phyloP scores from a whole-genome alignment of 257 asterid genomes.

The Solanum arcanum region DNA sequence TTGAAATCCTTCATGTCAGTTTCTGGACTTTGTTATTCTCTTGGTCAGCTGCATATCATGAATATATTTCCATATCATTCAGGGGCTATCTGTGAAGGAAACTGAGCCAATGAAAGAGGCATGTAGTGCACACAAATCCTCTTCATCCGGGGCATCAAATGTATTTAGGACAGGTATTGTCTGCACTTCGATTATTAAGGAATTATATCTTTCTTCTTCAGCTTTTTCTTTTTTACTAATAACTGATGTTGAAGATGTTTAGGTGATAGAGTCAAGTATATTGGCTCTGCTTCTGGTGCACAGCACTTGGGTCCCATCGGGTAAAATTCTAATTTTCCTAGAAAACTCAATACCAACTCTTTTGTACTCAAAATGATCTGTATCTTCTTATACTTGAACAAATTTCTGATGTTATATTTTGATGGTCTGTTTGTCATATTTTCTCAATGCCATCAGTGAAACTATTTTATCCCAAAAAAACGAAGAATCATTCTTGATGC shows the following conservation, averaged over 20 bases:
- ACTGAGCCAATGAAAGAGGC: conserved; percentile 31
- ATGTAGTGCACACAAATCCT: conserved; percentile 27
- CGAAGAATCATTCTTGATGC: neutral
- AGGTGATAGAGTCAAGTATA: conserved; percentile 78
- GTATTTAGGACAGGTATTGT: conserved; percentile 33
- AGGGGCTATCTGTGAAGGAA: conserved; percentile 55
- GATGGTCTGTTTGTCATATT: neutral
- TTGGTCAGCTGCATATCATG: neutral
- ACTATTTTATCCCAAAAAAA: neutral
- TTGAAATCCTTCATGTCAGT: neutral
- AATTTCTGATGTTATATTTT: neutral
- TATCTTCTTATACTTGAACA: neutral
- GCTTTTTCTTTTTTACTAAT: neutral
- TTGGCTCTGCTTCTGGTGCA: conserved; percentile 50
- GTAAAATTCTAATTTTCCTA: neutral
- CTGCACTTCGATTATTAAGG: neutral
- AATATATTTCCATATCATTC: conserved; percentile 9
- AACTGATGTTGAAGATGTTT: conserved; percentile 7
- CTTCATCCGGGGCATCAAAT: conserved; percentile 26
- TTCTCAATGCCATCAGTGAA: neutral
- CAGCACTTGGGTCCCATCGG: conserved; percentile 18
- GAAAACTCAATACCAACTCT: neutral
- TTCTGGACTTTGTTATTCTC: neutral
- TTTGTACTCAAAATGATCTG: neutral
- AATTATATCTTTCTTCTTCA: neutral